Evolutionary conservation across 2,329 filamentous ascomycete genomes (phyloP).

Genomic region (Penicillium sp.): DNA sequence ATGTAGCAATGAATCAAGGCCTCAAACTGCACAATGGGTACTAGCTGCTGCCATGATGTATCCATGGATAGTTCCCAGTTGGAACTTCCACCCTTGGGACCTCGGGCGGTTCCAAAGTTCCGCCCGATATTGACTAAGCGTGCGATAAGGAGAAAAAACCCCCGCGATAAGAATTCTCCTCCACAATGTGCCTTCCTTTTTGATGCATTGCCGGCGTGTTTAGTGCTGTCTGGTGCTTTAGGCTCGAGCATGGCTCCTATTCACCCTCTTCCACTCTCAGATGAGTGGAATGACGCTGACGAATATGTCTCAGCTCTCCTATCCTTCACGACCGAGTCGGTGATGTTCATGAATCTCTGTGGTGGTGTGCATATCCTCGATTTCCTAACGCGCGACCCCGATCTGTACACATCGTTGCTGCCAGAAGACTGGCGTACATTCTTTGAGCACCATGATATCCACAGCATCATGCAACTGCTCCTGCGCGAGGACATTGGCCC

Average conservation of each 20-base stretch:
- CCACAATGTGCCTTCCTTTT: conserved; percentile 12
- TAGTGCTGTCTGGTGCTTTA: background rate
- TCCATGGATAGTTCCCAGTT: too few relatives aligned
- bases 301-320: conserved; percentile 78
- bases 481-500: conserved; percentile 70
- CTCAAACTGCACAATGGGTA: too few relatives aligned
- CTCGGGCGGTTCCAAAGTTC: too few relatives aligned
- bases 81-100: too few relatives aligned
- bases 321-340: conserved; percentile 70
- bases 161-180: conserved; percentile 20
- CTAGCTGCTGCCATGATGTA: too few relatives aligned
- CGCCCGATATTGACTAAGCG: conserved; percentile 6
- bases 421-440: conserved; percentile 80
- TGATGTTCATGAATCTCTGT: conserved; percentile 79
- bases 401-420: conserved; percentile 75
- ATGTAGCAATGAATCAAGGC: too few relatives aligned
- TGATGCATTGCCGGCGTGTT: background rate
- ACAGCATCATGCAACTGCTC: conserved; percentile 76
- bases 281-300: conserved; percentile 69
- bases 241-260: conserved; percentile 49
- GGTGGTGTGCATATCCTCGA: conserved; percentile 94
- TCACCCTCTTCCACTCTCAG: conserved; percentile 64
- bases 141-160: conserved; percentile 15
- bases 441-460: conserved; percentile 69
- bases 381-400: conserved; percentile 83